Conservation (phyloP, 2,329 filamentous ascomycete species). For the Sarocladium kiliense region DNA sequence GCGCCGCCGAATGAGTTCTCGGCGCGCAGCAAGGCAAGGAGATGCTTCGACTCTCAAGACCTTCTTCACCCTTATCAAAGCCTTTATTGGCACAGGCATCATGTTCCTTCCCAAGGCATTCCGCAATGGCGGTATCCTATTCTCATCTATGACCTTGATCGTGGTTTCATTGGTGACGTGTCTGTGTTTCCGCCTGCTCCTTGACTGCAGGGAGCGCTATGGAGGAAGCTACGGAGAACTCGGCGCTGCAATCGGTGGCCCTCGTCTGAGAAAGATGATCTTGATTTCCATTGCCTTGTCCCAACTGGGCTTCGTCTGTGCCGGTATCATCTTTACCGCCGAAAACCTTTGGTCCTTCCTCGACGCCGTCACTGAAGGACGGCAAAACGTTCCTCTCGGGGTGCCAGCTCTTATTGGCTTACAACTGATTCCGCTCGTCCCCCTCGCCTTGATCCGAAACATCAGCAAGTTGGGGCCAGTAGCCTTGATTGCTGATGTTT, state of each 20-base stretch:
- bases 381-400: constrained; percentile 46
- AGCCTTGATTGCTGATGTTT: constrained; percentile 65
- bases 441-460: constrained; percentile 65
- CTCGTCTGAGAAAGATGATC: constrained; percentile 58
- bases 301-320: constrained; percentile 73
- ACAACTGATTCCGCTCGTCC: constrained; percentile 60
- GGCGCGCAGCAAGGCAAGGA: constrained; percentile 39
- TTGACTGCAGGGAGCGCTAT: constrained; percentile 59
- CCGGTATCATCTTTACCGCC: constrained; percentile 71
- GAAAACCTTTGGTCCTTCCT: constrained; percentile 68
- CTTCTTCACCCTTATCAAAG: constrained; percentile 74
- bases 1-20: constrained; percentile 47
- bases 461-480: constrained; percentile 68
- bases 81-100: constrained; percentile 75
- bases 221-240: constrained; percentile 72
- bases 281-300: constrained; percentile 67
- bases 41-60: constrained; percentile 66
- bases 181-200: constrained; percentile 65
- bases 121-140: constrained; percentile 70
- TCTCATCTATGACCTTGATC: constrained; percentile 65
- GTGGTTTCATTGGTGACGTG: constrained; percentile 61
- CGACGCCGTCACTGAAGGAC: constrained; percentile 50
- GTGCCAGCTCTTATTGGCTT: constrained; percentile 55
- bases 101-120: constrained; percentile 80
- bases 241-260: constrained; percentile 60